Conservation (phyloP, 768 basidiomycete species). For the Lactarius tabidus region DNA sequence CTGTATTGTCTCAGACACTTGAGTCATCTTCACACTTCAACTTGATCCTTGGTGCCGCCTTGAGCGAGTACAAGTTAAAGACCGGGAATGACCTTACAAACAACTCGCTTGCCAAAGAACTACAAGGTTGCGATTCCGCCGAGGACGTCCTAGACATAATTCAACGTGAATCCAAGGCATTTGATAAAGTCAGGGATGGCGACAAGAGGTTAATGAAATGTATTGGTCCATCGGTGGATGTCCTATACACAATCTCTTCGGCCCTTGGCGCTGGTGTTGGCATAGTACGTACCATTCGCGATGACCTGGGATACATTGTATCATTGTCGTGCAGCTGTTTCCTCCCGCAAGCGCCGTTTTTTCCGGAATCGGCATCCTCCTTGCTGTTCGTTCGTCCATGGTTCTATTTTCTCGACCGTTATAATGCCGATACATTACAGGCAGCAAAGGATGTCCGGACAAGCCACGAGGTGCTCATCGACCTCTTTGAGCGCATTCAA, state of each 20-base stretch:
- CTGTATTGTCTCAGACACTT: no score
- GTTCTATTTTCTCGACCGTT: background rate
- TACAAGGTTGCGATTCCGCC: background rate
- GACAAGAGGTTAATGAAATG: background rate
- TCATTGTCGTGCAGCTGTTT: background rate
- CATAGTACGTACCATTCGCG: background rate
- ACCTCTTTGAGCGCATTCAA: background rate
- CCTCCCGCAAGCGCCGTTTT: background rate
- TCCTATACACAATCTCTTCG: background rate
- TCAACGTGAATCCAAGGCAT: background rate
- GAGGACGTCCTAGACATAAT: background rate
- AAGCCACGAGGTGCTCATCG: background rate
- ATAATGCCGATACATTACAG: background rate
- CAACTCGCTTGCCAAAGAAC: background rate
- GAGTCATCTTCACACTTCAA: background rate
- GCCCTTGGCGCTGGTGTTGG: background rate
- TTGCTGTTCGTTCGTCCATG: background rate
- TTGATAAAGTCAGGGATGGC: background rate
- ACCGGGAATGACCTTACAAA: background rate
- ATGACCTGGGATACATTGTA: background rate
- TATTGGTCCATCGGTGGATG: background rate
- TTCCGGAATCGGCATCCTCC: background rate
- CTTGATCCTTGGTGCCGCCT: background rate
- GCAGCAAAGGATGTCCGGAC: background rate
- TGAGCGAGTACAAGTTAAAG: background rate